Evolutionary conservation across 192 early-diverging fungal genomes (phyloP).

Genomic region (Linnemannia exigua): DNA sequence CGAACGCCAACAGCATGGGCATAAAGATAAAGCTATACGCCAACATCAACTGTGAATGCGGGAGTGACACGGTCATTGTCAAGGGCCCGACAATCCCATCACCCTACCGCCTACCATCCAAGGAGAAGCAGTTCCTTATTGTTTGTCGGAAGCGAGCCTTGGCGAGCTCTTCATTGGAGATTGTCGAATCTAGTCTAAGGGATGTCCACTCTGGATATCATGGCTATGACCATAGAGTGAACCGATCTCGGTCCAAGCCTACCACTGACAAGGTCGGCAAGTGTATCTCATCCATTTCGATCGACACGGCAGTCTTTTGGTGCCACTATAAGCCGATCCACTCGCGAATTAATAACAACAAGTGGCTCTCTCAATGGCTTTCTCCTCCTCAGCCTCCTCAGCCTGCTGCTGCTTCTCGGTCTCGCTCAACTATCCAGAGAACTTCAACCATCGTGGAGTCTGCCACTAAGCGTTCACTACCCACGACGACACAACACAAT

Average conservation of each 20-base stretch:
- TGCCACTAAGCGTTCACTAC: too few species aligned
- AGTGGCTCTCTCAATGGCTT: neutral
- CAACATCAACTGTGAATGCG: neutral
- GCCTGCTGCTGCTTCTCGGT: too few species aligned
- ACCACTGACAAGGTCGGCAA: too few species aligned
- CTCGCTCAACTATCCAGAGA: too few species aligned
- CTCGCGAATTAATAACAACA: neutral
- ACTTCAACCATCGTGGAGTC: too few species aligned
- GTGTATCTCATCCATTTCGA: neutral
- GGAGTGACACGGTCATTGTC: neutral
- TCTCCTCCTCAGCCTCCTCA: too few species aligned
- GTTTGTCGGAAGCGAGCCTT: neutral
- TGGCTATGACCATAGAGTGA: too few species aligned
- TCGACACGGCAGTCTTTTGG: neutral
- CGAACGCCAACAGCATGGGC: neutral
- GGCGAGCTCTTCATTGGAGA: neutral
- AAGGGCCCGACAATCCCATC: neutral
- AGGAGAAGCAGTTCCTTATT: neutral
- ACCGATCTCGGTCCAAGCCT: too few species aligned
- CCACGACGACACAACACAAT: too few species aligned
- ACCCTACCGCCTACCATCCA: neutral
- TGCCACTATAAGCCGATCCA: neutral
- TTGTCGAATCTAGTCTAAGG: neutral
- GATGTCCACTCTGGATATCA: too few species aligned
- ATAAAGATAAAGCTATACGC: neutral